Conservation (phyloP, 768 basidiomycete genomes). For the Amanita rubescens region DNA sequence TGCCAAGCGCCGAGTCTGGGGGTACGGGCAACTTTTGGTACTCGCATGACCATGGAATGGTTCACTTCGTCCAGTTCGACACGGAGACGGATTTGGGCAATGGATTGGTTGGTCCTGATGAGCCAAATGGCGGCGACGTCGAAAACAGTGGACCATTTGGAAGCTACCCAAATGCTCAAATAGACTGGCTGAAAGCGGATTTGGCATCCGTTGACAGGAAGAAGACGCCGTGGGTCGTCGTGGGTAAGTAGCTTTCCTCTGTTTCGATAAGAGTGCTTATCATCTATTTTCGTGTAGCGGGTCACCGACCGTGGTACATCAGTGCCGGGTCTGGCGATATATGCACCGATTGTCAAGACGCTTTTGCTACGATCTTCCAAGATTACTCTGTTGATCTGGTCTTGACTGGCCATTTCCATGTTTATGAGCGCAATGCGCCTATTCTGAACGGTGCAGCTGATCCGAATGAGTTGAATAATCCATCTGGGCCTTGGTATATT, state of each 20-base stretch:
- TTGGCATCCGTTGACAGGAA: constrained; percentile 12
- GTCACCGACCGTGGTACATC: constrained; percentile 13
- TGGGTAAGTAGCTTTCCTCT: constrained; percentile 1
- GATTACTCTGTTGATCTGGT: constrained; percentile 13
- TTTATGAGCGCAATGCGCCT: constrained; percentile 11
- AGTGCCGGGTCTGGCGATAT: not conserved
- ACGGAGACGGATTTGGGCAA: constrained; percentile 17
- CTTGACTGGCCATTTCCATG: constrained; percentile 13
- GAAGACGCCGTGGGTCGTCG: constrained; percentile 16
- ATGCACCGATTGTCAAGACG: constrained; percentile 11
- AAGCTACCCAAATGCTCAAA: constrained; percentile 12
- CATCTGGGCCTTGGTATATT: constrained; percentile 15
- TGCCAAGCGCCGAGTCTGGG: constrained; percentile 12
- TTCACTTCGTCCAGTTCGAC: constrained; percentile 14
- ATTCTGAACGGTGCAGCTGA: constrained; percentile 11
- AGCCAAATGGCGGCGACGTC: constrained; percentile 9
- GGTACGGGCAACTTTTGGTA: constrained; percentile 18
- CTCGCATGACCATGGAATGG: constrained; percentile 16
- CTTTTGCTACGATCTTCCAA: constrained; percentile 10
- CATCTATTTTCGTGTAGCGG: constrained; percentile 6
- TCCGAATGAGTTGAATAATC: constrained; percentile 13
- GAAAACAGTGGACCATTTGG: constrained; percentile 17
- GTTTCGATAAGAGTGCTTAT: not conserved
- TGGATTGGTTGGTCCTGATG: constrained; percentile 12
- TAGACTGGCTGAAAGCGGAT: constrained; percentile 14